Percentiles rank a stretch among this genome's conserved stretches.
Conservation (phyloP, 2,329 filamentous ascomycete genomes). For the Chaetomiaceae sp. region DNA sequence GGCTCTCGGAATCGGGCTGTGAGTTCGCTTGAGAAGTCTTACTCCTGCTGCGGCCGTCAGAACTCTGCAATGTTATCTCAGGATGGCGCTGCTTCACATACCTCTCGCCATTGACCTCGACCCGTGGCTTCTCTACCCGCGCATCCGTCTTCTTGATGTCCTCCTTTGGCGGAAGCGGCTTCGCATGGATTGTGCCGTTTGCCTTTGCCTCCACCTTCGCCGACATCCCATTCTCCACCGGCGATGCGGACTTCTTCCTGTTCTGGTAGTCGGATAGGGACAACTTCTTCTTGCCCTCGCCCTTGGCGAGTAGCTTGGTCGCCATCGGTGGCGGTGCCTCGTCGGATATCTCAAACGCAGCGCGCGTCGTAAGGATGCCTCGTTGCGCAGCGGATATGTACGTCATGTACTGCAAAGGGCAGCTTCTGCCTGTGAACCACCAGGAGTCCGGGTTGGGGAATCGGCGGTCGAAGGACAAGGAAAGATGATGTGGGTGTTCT, state of each 20-base stretch:
- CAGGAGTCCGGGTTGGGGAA: constrained; percentile 42
- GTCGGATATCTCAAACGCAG: constrained; percentile 55
- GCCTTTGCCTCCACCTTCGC: constrained; percentile 23
- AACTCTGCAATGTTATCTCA: not conserved
- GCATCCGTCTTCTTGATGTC: constrained; percentile 25
- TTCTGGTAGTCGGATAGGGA: constrained; percentile 58
- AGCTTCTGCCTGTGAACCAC: constrained; percentile 39
- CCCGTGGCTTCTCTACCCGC: constrained; percentile 31
- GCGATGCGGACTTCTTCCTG: constrained; percentile 38
- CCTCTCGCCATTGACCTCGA: constrained; percentile 32
- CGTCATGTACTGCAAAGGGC: constrained; percentile 53
- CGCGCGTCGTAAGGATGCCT: constrained; percentile 52
- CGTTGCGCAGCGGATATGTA: constrained; percentile 55
- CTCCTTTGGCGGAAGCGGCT: constrained; percentile 16
- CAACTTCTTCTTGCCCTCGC: constrained; percentile 50
- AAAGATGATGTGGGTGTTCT: constrained; percentile 50
- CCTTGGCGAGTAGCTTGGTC: constrained; percentile 37
- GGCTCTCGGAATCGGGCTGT: constrained; percentile 40
- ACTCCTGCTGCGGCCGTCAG: constrained; percentile 26
- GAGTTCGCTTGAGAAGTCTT: constrained; percentile 32
- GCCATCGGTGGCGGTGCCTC: constrained; percentile 37
- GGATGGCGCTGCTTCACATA: constrained; percentile 16
- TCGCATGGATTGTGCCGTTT: constrained; percentile 19
- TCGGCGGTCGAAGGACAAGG: constrained; percentile 44
- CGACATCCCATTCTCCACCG: constrained; percentile 29